phyloP scores from a whole-genome alignment of 768 basidiomycete genomes.

The Mycena albidolilacea region DNA sequence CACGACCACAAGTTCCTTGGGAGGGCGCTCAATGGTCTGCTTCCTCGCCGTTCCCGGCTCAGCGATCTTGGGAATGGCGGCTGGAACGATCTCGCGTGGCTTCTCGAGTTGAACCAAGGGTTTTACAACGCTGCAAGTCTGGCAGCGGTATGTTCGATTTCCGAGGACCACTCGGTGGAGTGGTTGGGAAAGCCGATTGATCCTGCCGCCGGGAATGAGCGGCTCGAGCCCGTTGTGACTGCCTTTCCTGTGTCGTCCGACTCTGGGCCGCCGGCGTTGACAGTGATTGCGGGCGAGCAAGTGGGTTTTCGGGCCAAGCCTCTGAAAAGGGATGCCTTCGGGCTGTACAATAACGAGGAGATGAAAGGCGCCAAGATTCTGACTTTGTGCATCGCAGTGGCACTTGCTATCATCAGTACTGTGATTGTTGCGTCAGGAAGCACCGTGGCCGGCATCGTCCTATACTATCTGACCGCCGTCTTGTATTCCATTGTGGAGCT shows the following conservation, averaged over 20 bases:
- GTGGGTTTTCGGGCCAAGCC: constrained; percentile 9
- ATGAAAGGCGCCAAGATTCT: constrained; percentile 12
- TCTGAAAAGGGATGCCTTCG: constrained; percentile 14
- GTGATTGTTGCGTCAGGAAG: background rate
- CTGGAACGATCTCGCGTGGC: constrained; percentile 47
- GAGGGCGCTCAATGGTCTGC: constrained; percentile 44
- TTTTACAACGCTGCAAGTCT: constrained; percentile 46
- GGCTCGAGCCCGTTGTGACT: constrained; percentile 13
- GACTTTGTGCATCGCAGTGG: background rate
- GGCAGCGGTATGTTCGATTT: constrained; percentile 33
- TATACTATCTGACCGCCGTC: background rate
- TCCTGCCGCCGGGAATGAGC: constrained; percentile 41
- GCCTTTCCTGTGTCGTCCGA: background rate
- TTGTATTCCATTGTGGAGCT: constrained; percentile 7
- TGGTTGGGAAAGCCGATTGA: constrained; percentile 45
- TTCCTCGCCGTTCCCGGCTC: constrained; percentile 41
- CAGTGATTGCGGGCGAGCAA: constrained; percentile 11
- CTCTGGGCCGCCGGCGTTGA: background rate
- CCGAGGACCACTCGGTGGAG: constrained; percentile 16
- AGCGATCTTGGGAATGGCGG: constrained; percentile 34
- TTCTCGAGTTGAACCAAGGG: constrained; percentile 46
- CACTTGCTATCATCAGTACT: background rate
- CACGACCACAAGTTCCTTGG: constrained; percentile 42
- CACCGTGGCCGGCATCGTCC: constrained; percentile 1
- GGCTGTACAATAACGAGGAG: constrained; percentile 23